Evolutionary conservation across 2,329 filamentous ascomycete genomes (phyloP).

Genomic region (Gnomoniopsis smithogilvyi): DNA sequence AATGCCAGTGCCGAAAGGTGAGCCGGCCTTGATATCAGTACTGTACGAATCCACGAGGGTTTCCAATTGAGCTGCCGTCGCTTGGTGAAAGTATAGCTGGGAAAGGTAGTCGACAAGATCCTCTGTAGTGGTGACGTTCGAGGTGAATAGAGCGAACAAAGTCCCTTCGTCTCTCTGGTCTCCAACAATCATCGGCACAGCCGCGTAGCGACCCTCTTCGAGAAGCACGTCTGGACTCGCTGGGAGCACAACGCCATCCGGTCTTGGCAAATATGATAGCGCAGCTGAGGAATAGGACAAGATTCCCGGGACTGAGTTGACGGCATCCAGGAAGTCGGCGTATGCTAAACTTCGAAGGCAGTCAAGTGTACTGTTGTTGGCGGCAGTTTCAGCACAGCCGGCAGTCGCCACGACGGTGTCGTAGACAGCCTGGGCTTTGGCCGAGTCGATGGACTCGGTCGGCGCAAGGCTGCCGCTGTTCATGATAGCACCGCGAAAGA

Average conservation of each 20-base stretch:
- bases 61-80: constrained; percentile 47
- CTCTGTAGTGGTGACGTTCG: constrained; percentile 60
- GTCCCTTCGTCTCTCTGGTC: constrained; percentile 81
- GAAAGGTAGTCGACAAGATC: constrained; percentile 61
- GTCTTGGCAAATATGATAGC: constrained; percentile 71
- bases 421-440: constrained; percentile 64
- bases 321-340: constrained; percentile 59
- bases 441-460: constrained; percentile 59
- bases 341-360: constrained; percentile 64
- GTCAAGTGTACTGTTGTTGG: constrained; percentile 52
- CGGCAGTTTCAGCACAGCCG: constrained; percentile 52
- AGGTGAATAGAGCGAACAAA: constrained; percentile 66
- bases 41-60: constrained; percentile 62
- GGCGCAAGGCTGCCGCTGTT: constrained; percentile 64
- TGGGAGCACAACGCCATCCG: constrained; percentile 62
- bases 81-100: constrained; percentile 55
- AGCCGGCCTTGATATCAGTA: constrained; percentile 51
- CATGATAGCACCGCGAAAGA: constrained; percentile 80
- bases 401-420: constrained; percentile 56
- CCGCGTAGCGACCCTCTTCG: constrained; percentile 43
- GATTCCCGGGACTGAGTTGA: constrained; percentile 67
- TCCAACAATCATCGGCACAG: constrained; percentile 56
- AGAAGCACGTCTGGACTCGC: constrained; percentile 60
- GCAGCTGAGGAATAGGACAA: constrained; percentile 66
- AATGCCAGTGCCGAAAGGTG: constrained; percentile 66